Base-by-base conservation (phyloP, 2,329 filamentous ascomycete species). In the Cladosporium austrohemisphaericum region DNA sequence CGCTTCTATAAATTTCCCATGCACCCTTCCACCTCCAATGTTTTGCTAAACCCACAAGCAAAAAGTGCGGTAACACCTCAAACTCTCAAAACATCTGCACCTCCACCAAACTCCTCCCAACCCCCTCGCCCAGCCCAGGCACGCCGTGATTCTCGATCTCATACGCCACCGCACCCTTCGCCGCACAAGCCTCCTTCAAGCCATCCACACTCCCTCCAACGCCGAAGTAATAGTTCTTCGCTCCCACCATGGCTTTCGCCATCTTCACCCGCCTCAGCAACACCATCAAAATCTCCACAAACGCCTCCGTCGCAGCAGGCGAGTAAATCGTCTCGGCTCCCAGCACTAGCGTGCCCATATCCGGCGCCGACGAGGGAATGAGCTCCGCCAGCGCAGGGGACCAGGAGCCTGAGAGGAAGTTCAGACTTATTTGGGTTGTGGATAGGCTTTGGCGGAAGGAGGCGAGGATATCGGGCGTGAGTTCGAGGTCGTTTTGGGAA, bases 291-390 rank as follows among this genome's bases (percentile, higher is more conserved):
- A 83, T 82, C 31, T 85, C 79, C 1, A 83, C 80, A 62, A 92
- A 93, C 0, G 81, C 76, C 28, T 73, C 71, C 18, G 90, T 76
- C 0, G 85, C 84, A 50, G 83, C 81, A 0, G 86, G 86, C 2
- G 84, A 88, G 68, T 93, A 93, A 36, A 93, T 92, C 0, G 88
- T 93, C 68, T 93, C 88, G 1, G 86, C 85, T 1, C 84, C 88
- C 1, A 93, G 70, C 4, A 91, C 70, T 2, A 86, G 67, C 0
- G 68, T 70, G 19, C 71, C 71, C 54, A 71, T 63, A 8, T 66
- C 67, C 10, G 66, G 50, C 8, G 66, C 57, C 3, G 58, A 63
- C 0, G 60, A 57, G 0, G 65, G 69, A 6, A 90, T 67, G 1
- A 88, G 68, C 1, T 76, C 65, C 4, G 86, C 74, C 51, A 92